phyloP scores from a whole-genome alignment of 805 yeast genomes.

The Phaffomyces antillensis region DNA sequence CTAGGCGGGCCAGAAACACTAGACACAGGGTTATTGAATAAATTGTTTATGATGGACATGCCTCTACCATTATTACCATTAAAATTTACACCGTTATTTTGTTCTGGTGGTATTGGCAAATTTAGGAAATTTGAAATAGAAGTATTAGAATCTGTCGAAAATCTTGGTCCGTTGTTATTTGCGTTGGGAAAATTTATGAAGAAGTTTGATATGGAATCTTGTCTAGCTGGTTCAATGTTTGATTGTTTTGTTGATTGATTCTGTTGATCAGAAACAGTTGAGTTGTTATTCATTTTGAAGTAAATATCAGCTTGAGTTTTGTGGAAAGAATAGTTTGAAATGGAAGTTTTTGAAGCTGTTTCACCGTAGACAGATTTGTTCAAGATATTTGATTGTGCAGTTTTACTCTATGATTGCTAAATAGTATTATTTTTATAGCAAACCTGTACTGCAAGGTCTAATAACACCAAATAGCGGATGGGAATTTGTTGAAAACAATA shows the following conservation, averaged over 20 bases:
- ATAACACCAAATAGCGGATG: no score
- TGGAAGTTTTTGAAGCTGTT: no score
- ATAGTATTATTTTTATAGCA: no score
- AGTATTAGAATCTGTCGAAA: slow-evolving; percentile 25
- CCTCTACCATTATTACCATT: slow-evolving; percentile 21
- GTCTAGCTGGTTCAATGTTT: slow-evolving; percentile 15
- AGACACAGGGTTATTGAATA: slow-evolving; percentile 9
- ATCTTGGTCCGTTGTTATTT: slow-evolving; percentile 17
- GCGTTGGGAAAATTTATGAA: slow-evolving; percentile 22
- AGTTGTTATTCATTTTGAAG: slow-evolving; percentile 3
- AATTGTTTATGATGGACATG: slow-evolving; percentile 19
- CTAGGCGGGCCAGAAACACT: background rate
- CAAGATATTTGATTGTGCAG: no score
- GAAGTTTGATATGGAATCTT: slow-evolving; percentile 22
- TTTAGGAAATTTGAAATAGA: slow-evolving; percentile 18
- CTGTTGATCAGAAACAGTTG: slow-evolving; percentile 3
- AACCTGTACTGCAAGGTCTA: no score
- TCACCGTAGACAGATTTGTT: no score
- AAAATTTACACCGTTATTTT: slow-evolving; percentile 5
- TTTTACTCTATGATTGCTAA: no score
- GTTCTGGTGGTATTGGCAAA: slow-evolving; percentile 11
- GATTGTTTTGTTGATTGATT: slow-evolving; percentile 3
- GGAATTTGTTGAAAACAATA: no score
- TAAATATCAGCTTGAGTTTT: background rate
- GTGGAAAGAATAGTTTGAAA: no score